These are phyloP conservation scores for Trichoderma lentiforme DNA, from an alignment of 2,329 filamentous ascomycete species.

Conservation along the genomic window DNA sequence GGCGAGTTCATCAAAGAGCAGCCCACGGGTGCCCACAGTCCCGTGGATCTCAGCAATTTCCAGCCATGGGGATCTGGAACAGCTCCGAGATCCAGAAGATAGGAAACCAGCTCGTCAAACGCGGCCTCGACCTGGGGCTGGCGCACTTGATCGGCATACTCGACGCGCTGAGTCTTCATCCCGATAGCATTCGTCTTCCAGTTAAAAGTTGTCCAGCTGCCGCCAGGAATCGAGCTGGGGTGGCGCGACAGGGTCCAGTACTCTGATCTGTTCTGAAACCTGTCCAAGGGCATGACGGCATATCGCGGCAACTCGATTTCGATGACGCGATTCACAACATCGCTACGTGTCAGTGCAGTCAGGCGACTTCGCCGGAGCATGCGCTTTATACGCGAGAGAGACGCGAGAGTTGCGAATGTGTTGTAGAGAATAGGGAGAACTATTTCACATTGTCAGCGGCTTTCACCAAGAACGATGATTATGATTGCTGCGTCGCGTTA, in stretches of 20 bases:
- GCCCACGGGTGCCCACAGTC: conserved; percentile 59
- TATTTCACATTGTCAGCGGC: conserved; percentile 1
- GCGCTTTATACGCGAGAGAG: conserved; percentile 57
- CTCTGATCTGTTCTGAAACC: conserved; percentile 48
- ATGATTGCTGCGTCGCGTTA: conserved; percentile 14
- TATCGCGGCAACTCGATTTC: conserved; percentile 64
- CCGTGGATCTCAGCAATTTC: conserved; percentile 53
- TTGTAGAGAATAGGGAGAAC: conserved; percentile 66
- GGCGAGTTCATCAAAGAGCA: conserved; percentile 55
- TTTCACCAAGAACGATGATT: not conserved
- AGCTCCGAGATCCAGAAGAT: conserved; percentile 61
- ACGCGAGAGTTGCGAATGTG: conserved; percentile 56
- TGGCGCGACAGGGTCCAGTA: conserved; percentile 57
- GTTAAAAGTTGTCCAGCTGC: conserved; percentile 63
- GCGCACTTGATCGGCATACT: conserved; percentile 56
- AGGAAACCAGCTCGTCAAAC: conserved; percentile 59
- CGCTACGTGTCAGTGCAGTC: conserved; percentile 58
- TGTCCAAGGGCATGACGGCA: conserved; percentile 59
- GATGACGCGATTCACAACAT: conserved; percentile 63
- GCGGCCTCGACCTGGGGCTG: conserved; percentile 51
- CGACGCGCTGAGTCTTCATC: conserved; percentile 58
- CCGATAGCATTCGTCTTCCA: conserved; percentile 63
- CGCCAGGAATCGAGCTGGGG: conserved; percentile 54
- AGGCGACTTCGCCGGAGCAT: conserved; percentile 56
- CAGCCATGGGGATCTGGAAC: conserved; percentile 58